Conservation (phyloP, 805 yeast species). For the Barnettozyma vustinii region DNA sequence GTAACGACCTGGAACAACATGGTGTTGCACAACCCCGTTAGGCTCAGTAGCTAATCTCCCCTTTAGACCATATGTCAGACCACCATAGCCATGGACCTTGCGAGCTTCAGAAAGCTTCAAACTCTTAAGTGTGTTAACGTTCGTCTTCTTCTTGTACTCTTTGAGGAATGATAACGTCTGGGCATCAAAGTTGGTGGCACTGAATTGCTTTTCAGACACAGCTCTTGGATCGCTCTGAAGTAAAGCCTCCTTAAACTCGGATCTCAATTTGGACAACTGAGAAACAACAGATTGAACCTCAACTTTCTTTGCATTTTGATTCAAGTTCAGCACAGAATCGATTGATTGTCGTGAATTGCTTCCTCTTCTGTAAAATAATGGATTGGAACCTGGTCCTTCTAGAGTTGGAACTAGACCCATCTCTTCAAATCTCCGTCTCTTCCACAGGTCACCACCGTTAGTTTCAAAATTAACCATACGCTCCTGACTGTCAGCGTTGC, state of each 20-base stretch:
- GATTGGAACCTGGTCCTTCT: slow-evolving; percentile 26
- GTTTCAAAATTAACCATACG: slow-evolving; percentile 70
- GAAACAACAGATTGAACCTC: slow-evolving; percentile 5
- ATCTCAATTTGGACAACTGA: slow-evolving; percentile 38
- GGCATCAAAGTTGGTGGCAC: slow-evolving; percentile 27
- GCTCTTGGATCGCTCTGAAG: slow-evolving; percentile 44
- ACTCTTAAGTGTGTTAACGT: slow-evolving; percentile 8
- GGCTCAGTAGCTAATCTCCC: slow-evolving; percentile 71
- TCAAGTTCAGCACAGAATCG: slow-evolving; percentile 15
- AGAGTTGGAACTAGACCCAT: slow-evolving; percentile 41
- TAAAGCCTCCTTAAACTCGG: slow-evolving; percentile 51
- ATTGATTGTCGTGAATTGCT: slow-evolving; percentile 20
- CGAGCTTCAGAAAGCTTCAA: slow-evolving; percentile 9
- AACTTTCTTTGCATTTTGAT: slow-evolving; percentile 1
- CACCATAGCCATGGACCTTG: slow-evolving; percentile 63
- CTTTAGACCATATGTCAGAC: slow-evolving; percentile 60
- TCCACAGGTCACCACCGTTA: slow-evolving; percentile 52
- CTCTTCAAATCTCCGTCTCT: slow-evolving; percentile 63
- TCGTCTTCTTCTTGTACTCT: slow-evolving; percentile 9
- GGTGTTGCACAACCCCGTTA: slow-evolving; percentile 52
- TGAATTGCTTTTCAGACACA: slow-evolving; percentile 24
- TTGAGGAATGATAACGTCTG: slow-evolving; percentile 29
- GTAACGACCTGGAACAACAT: slow-evolving; percentile 66
- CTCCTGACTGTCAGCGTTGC: slow-evolving; percentile 62
- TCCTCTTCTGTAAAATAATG: slow-evolving; percentile 26